Conservation (phyloP, 257 asterid species). For the Solanum appendiculatum region DNA sequence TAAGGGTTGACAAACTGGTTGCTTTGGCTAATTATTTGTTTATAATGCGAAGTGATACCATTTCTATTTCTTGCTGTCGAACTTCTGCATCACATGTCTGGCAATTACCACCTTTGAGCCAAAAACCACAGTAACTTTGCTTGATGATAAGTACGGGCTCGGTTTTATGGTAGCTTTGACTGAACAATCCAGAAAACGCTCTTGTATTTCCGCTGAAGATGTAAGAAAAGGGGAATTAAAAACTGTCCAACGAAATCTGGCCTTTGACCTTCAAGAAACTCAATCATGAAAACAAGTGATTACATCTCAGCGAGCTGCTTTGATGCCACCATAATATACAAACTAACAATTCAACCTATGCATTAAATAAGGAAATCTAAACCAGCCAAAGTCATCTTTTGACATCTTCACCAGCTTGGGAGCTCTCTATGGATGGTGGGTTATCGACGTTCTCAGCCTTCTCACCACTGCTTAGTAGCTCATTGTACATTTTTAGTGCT, state of each 20-base stretch:
- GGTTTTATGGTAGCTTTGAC: not conserved
- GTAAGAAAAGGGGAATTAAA: not conserved
- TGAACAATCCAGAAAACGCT: not conserved
- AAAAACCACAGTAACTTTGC: not conserved
- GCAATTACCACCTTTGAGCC: not conserved
- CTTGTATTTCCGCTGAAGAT: not conserved
- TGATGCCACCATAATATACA: constrained; percentile 35
- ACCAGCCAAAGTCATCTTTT: constrained; percentile 26
- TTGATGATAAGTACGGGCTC: not conserved
- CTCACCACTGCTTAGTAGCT: constrained; percentile 21
- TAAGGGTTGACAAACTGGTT: not conserved
- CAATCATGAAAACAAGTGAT: constrained; percentile 1
- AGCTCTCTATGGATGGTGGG: constrained; percentile 31
- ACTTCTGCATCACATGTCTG: not conserved
- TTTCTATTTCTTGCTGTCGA: not conserved
- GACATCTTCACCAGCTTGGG: constrained; percentile 29
- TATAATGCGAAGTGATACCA: not conserved
- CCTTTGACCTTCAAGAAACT: constrained; percentile 3
- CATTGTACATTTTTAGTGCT: constrained; percentile 55
- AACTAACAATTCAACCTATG: constrained; percentile 4
- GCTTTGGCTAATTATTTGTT: not conserved
- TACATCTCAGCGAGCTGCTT: constrained; percentile 84
- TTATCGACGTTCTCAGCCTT: constrained; percentile 25
- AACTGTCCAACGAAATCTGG: not conserved
- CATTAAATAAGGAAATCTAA: not conserved